phyloP scores from a whole-genome alignment of 2,329 filamentous ascomycete genomes.

The Colletotrichum orbiculare region DNA sequence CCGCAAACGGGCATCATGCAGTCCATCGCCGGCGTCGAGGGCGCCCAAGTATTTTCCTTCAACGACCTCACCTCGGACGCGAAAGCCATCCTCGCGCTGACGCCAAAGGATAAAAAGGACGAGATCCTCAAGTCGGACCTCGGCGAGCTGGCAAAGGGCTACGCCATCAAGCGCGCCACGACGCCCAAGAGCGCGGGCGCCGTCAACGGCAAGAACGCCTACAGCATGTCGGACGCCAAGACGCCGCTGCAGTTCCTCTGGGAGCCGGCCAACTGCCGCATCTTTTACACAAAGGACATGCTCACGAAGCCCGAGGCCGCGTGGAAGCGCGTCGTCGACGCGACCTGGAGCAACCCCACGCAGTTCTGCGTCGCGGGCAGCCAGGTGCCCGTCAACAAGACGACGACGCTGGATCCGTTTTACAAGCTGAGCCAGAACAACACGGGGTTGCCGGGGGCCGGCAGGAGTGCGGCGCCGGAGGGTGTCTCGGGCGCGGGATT shows the following conservation, averaged over 20 bases:
- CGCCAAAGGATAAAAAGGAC: slow-evolving; percentile 35
- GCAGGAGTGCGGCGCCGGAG: not conserved
- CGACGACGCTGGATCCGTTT: slow-evolving; percentile 38
- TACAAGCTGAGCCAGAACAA: slow-evolving; percentile 33
- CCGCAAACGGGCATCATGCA: slow-evolving; percentile 58
- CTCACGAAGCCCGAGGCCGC: slow-evolving; percentile 50
- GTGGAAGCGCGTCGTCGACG: slow-evolving; percentile 53
- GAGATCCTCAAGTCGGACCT: slow-evolving; percentile 42
- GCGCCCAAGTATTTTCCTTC: slow-evolving; percentile 50
- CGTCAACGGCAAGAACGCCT: slow-evolving; percentile 51
- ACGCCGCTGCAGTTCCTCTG: slow-evolving; percentile 58
- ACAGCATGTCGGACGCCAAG: slow-evolving; percentile 43
- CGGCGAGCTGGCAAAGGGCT: slow-evolving; percentile 46
- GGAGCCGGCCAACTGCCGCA: slow-evolving; percentile 57
- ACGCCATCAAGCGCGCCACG: slow-evolving; percentile 44
- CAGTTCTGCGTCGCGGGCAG: slow-evolving; percentile 48
- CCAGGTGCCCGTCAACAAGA: slow-evolving; percentile 38
- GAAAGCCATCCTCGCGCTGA: slow-evolving; percentile 41
- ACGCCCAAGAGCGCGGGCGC: slow-evolving; percentile 40
- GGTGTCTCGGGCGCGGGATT: slow-evolving; percentile 4
- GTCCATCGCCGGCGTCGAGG: slow-evolving; percentile 61
- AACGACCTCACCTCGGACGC: slow-evolving; percentile 43
- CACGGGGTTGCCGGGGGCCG: slow-evolving; percentile 10
- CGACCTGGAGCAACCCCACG: slow-evolving; percentile 47
- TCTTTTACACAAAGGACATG: slow-evolving; percentile 59